Percentiles rank a stretch among this genome's conserved stretches.
phyloP scores from a whole-genome alignment of 768 basidiomycete species.

The Punctularia strigosozonata region DNA sequence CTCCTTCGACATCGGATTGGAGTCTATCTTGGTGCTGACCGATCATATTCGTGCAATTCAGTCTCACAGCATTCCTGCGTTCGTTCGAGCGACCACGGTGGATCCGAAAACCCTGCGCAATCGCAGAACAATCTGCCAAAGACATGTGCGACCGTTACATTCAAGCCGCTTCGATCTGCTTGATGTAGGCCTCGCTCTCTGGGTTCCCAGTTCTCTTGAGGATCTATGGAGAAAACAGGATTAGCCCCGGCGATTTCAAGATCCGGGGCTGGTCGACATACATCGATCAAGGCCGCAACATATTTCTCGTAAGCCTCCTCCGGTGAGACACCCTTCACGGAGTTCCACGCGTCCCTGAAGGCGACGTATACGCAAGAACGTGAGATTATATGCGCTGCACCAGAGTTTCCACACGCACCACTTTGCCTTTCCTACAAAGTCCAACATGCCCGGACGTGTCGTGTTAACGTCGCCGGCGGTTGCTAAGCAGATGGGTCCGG shows the following conservation, averaged over 20 bases:
- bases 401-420: conserved; percentile 39
- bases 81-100: too few relatives aligned
- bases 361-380: not conserved
- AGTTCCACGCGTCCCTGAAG: conserved; percentile 78
- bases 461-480: conserved; percentile 65
- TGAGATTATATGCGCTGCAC: not conserved
- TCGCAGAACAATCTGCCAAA: too few relatives aligned
- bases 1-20: too few relatives aligned
- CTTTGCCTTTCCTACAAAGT: conserved; percentile 84
- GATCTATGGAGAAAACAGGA: conserved; percentile 39
- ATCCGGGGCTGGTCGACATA: conserved; percentile 18
- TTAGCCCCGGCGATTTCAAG: too few relatives aligned
- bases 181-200: conserved; percentile 41
- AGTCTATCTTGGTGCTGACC: too few relatives aligned
- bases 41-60: too few relatives aligned
- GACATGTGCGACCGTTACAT: conserved; percentile 2
- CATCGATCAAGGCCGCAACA: conserved; percentile 63
- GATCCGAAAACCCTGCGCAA: too few relatives aligned
- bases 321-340: conserved; percentile 54
- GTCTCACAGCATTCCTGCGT: too few relatives aligned
- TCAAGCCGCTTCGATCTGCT: conserved; percentile 45
- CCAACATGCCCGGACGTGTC: conserved; percentile 58
- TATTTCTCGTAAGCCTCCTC: conserved; percentile 68
- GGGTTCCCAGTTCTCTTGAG: conserved; percentile 40
- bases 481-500: conserved; percentile 27